A percentile compares a stretch with the other conserved stretches of the same genome.
Conservation (phyloP, 768 basidiomycete genomes). For the Tricholoma saponaceum region DNA sequence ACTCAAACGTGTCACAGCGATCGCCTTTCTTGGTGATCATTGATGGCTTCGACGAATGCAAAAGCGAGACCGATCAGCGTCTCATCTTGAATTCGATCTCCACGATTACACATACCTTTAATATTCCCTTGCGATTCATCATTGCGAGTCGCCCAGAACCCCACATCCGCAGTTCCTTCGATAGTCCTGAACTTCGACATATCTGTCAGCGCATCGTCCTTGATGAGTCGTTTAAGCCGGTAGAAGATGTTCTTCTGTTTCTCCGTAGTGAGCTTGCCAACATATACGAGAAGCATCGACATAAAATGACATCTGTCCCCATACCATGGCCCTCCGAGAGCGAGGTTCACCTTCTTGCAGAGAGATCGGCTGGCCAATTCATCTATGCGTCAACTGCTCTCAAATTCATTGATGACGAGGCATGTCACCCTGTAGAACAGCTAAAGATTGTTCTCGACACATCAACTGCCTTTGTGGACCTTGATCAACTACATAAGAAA, state of each 20-base stretch:
- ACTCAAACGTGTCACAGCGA: neutral
- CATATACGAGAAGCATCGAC: neutral
- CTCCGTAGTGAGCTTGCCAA: neutral
- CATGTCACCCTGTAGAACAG: neutral
- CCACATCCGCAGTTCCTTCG: conserved; percentile 12
- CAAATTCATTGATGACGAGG: too few species aligned
- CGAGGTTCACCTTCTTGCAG: neutral
- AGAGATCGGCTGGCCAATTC: neutral
- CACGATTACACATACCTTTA: neutral
- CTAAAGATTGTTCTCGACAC: neutral
- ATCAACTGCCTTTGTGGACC: neutral
- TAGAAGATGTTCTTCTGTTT: neutral
- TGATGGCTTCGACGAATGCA: conserved; percentile 27
- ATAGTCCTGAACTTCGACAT: neutral
- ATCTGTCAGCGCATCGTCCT: neutral
- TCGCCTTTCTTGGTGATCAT: conserved; percentile 12
- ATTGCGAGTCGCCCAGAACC: conserved; percentile 24
- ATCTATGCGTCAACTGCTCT: neutral
- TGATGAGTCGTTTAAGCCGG: neutral
- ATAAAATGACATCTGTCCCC: neutral
- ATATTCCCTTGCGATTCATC: conserved; percentile 18
- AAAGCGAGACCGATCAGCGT: conserved; percentile 7
- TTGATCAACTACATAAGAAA: conserved; percentile 13
- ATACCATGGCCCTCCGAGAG: neutral
- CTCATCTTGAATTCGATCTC: conserved; percentile 10